Percentiles rank a stretch among this genome's conserved stretches.
Evolutionary conservation across 2,329 filamentous ascomycete species (phyloP).

Genomic region (Aureobasidium sp.): DNA sequence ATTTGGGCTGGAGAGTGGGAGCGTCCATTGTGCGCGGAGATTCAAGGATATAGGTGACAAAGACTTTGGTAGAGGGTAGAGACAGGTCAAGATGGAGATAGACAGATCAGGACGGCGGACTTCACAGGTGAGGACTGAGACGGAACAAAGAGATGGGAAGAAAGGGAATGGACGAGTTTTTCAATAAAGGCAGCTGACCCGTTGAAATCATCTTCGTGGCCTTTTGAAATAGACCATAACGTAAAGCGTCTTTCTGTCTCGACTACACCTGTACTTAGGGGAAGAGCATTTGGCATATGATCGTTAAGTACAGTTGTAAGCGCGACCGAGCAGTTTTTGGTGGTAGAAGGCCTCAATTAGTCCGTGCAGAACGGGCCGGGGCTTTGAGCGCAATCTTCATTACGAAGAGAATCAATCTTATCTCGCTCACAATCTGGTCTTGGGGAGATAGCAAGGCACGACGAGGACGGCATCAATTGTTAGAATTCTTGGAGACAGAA

Average conservation of each 20-base stretch:
- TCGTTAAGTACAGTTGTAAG: conserved; percentile 17
- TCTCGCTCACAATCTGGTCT: neutral
- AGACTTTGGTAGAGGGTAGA: conserved; percentile 2
- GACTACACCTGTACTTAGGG: conserved; percentile 18
- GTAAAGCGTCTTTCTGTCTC: neutral
- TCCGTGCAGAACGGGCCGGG: neutral
- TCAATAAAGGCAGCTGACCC: conserved; percentile 12
- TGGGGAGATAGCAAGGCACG: neutral
- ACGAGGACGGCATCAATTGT: neutral
- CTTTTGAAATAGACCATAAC: conserved; percentile 14
- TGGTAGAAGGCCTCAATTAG: neutral
- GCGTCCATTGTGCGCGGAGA: conserved; percentile 34
- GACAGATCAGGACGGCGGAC: neutral
- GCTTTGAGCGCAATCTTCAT: neutral
- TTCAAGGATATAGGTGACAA: neutral
- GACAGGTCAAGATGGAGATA: neutral
- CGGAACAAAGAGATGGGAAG: conserved; percentile 15
- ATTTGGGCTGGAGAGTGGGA: conserved; percentile 59
- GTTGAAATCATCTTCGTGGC: conserved; percentile 12
- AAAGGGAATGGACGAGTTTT: conserved; percentile 9
- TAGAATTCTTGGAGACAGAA: neutral
- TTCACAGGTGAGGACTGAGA: conserved; percentile 5
- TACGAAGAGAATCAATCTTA: conserved; percentile 5
- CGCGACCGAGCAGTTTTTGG: conserved; percentile 2
- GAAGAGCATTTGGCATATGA: conserved; percentile 2